Evolutionary conservation across 495 filamentous ascomycete species (phyloP).

Genomic region (Lophiotrema nucula): DNA sequence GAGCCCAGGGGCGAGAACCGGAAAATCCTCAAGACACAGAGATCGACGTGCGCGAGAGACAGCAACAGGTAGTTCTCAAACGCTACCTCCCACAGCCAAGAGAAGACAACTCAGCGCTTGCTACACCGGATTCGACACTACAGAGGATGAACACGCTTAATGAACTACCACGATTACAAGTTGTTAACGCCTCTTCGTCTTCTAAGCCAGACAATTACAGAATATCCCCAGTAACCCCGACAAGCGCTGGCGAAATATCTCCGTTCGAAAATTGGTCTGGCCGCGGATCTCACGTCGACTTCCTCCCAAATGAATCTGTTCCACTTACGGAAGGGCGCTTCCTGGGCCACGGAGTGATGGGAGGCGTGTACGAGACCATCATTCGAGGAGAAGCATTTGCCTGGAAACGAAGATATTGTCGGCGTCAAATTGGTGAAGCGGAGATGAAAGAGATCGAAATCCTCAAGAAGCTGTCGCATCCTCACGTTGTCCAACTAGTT

Average conservation of each 20-base stretch:
- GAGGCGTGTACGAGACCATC: slow-evolving; percentile 28
- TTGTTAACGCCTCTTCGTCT: slow-evolving; percentile 6
- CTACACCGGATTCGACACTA: too few species aligned
- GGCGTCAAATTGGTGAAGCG: slow-evolving; percentile 12
- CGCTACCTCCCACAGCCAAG: too few species aligned
- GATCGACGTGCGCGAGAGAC: too few species aligned
- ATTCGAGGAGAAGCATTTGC: slow-evolving; percentile 20
- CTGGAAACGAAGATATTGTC: slow-evolving; percentile 28
- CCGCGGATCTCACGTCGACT: slow-evolving; percentile 30
- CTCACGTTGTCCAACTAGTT: slow-evolving; percentile 23
- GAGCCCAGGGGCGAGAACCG: too few species aligned
- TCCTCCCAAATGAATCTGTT: slow-evolving; percentile 7
- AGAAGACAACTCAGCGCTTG: too few species aligned
- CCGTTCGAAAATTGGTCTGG: slow-evolving; percentile 21
- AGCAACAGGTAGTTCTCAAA: too few species aligned
- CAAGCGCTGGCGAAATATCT: background rate
- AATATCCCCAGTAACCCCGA: slow-evolving; percentile 2
- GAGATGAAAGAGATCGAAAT: slow-evolving; percentile 29
- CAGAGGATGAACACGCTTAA: too few species aligned
- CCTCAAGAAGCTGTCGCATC: slow-evolving; percentile 27
- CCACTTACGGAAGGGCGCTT: slow-evolving; percentile 30
- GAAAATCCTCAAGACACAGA: too few species aligned
- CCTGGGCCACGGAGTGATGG: slow-evolving; percentile 29
- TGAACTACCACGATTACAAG: too few species aligned
- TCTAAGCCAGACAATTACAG: slow-evolving; percentile 25